A percentile compares a stretch with the other conserved stretches of the same genome.
Evolutionary conservation across 768 basidiomycete genomes (phyloP).

Genomic region (Boletus rubroflammeus): DNA sequence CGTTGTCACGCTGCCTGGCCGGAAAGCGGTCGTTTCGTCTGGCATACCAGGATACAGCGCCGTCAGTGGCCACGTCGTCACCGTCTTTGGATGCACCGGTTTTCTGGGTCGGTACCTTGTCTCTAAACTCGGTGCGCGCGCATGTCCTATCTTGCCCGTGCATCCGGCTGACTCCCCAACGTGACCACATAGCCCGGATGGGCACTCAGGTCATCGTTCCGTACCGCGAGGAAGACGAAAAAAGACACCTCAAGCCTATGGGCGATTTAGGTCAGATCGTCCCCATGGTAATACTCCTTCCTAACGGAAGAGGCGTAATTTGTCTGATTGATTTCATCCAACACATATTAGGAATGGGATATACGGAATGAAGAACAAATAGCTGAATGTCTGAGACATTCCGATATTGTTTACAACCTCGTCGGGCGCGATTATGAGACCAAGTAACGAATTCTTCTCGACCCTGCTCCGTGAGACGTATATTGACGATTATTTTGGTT

Average conservation of each 20-base stretch:
- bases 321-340: slow-evolving; percentile 25
- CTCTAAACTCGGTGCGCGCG: slow-evolving; percentile 74
- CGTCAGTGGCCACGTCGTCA: slow-evolving; percentile 86
- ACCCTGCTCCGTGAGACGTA: slow-evolving; percentile 9
- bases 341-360: slow-evolving; percentile 82
- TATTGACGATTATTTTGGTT: slow-evolving; percentile 7
- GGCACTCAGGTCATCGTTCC: slow-evolving; percentile 94
- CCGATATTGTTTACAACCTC: slow-evolving; percentile 95
- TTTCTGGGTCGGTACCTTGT: slow-evolving; percentile 95
- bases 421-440: slow-evolving; percentile 93
- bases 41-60: slow-evolving; percentile 85
- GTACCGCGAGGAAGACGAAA: slow-evolving; percentile 93
- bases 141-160: background rate
- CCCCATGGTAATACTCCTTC: slow-evolving; percentile 63
- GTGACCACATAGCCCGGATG: slow-evolving; percentile 62
- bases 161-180: background rate
- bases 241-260: slow-evolving; percentile 84
- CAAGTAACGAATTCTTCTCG: slow-evolving; percentile 55
- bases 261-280: slow-evolving; percentile 97
- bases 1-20: slow-evolving; percentile 53
- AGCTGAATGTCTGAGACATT: slow-evolving; percentile 89
- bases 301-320: slow-evolving; percentile 10
- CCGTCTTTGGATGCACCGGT: slow-evolving; percentile 95
- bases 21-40: slow-evolving; percentile 66
- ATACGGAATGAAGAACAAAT: slow-evolving; percentile 87